A percentile compares a stretch with the other conserved stretches of the same genome.
phyloP scores from a whole-genome alignment of 1,284 basidiomycete genomes.

The Apiotrichum laibachii region DNA sequence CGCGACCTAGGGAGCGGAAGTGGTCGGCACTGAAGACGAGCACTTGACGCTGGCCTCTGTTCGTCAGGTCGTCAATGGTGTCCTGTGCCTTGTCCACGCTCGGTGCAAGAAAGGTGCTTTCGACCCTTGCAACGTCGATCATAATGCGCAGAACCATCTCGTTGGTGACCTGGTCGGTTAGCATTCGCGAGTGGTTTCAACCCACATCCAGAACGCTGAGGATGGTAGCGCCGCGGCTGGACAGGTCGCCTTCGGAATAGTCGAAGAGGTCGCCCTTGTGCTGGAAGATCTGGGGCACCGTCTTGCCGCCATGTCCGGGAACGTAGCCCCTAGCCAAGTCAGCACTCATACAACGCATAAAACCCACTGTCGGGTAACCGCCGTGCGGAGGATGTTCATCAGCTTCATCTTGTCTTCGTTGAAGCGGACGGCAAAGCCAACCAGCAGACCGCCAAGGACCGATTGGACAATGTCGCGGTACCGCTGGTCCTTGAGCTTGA shows the following conservation, averaged over 20 bases:
- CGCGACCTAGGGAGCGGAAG: neutral
- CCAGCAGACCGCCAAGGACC: slow-evolving; percentile 64
- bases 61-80: slow-evolving; percentile 54
- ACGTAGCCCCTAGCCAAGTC: neutral
- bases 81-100: slow-evolving; percentile 63
- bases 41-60: slow-evolving; percentile 7
- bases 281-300: slow-evolving; percentile 1
- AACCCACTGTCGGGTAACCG: slow-evolving; percentile 30
- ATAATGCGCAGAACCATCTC: slow-evolving; percentile 74
- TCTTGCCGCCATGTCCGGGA: neutral
- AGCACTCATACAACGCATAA: neutral
- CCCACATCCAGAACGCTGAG: slow-evolving; percentile 78
- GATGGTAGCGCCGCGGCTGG: slow-evolving; percentile 67
- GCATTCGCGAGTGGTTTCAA: slow-evolving; percentile 5
- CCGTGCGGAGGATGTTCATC: slow-evolving; percentile 60
- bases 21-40: slow-evolving; percentile 32
- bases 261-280: slow-evolving; percentile 67
- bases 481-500: slow-evolving; percentile 66
- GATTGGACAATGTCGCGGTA: slow-evolving; percentile 70
- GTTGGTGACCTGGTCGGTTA: slow-evolving; percentile 62
- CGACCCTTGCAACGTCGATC: slow-evolving; percentile 71
- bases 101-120: slow-evolving; percentile 65
- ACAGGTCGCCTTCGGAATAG: slow-evolving; percentile 63
- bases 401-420: slow-evolving; percentile 64
- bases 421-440: slow-evolving; percentile 75